Evolutionary conservation across 2,329 filamentous ascomycete species (phyloP).

Genomic region (Pseudocercospora cruenta): DNA sequence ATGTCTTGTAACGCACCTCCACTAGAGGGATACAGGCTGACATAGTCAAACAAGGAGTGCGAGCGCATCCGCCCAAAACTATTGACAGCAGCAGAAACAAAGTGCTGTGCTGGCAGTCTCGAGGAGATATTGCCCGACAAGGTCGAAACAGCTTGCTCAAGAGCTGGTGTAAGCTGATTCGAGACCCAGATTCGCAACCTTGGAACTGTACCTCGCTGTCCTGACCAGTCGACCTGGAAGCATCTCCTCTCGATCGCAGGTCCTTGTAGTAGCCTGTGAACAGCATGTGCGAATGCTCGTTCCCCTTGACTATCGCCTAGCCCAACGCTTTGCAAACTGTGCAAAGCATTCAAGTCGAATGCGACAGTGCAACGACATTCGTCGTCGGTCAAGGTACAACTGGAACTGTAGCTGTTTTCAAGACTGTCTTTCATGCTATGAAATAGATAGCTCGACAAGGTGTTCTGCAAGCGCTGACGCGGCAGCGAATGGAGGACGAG

Average conservation of each 20-base stretch:
- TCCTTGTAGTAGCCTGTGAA: constrained; percentile 66
- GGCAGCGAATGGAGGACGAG: constrained; percentile 35
- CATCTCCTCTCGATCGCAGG: constrained; percentile 64
- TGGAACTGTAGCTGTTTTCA: constrained; percentile 16
- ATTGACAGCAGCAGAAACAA: constrained; percentile 70
- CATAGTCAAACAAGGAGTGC: constrained; percentile 76
- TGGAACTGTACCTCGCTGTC: constrained; percentile 59
- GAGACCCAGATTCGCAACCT: constrained; percentile 70
- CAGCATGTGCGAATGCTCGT: constrained; percentile 70
- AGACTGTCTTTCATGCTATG: constrained; percentile 31
- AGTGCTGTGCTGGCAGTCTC: constrained; percentile 53
- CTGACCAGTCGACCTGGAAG: constrained; percentile 62
- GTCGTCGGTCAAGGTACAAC: constrained; percentile 49
- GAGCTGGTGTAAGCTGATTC: constrained; percentile 66
- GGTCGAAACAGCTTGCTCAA: constrained; percentile 54
- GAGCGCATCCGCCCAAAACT: constrained; percentile 71
- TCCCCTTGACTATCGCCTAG: constrained; percentile 71
- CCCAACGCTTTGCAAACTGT: constrained; percentile 62
- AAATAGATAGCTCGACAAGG: constrained; percentile 31
- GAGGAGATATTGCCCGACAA: constrained; percentile 30
- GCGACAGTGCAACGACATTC: constrained; percentile 32
- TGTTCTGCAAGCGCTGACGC: constrained; percentile 32
- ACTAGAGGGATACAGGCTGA: constrained; percentile 73
- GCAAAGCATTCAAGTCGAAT: constrained; percentile 30
- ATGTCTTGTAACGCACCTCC: constrained; percentile 75